phyloP scores from a whole-genome alignment of 495 filamentous ascomycete species.

The Pseudevernia furfuracea region DNA sequence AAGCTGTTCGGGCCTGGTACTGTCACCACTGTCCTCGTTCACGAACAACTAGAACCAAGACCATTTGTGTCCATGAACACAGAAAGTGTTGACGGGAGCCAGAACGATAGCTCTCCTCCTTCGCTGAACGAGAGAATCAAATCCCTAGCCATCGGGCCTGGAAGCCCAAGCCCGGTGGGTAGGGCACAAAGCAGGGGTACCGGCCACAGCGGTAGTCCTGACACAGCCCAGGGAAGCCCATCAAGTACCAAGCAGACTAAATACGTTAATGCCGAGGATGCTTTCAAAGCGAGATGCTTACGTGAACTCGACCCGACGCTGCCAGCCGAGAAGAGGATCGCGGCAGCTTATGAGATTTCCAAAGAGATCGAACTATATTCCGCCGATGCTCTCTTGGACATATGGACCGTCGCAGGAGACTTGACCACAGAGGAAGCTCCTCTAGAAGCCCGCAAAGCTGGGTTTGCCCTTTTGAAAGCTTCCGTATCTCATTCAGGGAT shows the following conservation, averaged over 20 bases:
- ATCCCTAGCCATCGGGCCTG: neutral
- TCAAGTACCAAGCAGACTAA: neutral
- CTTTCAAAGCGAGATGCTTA: conserved; percentile 13
- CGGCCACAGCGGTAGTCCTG: conserved; percentile 8
- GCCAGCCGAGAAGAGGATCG: conserved; percentile 47
- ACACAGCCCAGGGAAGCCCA: conserved; percentile 3
- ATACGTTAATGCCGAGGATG: conserved; percentile 6
- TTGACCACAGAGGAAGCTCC: conserved; percentile 51
- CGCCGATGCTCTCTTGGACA: conserved; percentile 28
- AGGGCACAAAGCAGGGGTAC: neutral
- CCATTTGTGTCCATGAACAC: neutral
- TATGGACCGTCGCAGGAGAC: conserved; percentile 60
- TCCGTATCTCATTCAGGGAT: conserved; percentile 54
- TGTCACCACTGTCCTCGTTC: neutral
- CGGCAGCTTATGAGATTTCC: conserved; percentile 39
- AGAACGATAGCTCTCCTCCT: neutral
- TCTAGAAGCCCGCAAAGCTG: conserved; percentile 45
- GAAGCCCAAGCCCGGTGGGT: neutral
- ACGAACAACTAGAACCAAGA: neutral
- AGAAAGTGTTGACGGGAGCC: neutral
- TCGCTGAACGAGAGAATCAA: conserved; percentile 8
- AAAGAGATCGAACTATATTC: conserved; percentile 12
- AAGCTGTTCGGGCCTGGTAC: neutral
- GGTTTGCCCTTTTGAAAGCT: conserved; percentile 56
- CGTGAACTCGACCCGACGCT: conserved; percentile 32